phyloP scores from a whole-genome alignment of 192 early-diverging fungal genomes.

The Backusella tuberculispora region DNA sequence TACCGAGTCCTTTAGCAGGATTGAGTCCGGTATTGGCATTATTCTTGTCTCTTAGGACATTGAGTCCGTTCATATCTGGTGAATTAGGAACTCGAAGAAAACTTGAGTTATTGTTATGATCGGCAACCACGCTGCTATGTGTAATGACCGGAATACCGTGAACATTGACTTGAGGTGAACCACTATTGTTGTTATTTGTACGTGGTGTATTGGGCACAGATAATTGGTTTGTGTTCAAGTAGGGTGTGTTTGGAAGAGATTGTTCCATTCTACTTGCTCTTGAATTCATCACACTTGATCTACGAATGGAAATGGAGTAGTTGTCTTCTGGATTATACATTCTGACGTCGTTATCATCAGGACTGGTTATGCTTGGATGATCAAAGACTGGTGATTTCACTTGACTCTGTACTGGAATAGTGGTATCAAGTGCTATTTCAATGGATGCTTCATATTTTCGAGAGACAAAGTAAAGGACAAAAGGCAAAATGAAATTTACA shows the following conservation, averaged over 20 bases:
- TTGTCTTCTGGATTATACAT: conserved; percentile 36
- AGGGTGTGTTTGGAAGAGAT: background rate
- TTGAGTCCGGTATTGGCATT: background rate
- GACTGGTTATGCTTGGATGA: background rate
- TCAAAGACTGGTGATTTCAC: conserved; percentile 13
- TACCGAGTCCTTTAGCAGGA: conserved; percentile 8
- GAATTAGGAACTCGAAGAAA: background rate
- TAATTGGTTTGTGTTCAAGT: background rate
- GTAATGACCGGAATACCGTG: conserved; percentile 12
- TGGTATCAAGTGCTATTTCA: conserved; percentile 13
- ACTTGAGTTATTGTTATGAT: conserved; percentile 1
- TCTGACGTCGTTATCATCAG: conserved; percentile 25
- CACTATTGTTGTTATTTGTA: background rate
- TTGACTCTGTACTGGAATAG: background rate
- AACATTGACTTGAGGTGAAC: background rate
- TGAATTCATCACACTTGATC: conserved; percentile 29
- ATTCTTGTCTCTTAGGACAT: background rate
- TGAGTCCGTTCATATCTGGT: background rate
- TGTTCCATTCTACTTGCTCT: conserved; percentile 26
- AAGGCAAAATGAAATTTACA: conserved; percentile 72
- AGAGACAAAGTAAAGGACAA: conserved; percentile 67
- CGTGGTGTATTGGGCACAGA: background rate
- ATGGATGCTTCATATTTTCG: conserved; percentile 38
- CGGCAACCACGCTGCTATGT: background rate
- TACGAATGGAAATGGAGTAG: conserved; percentile 27